These are phyloP conservation scores for Iris macrosiphon DNA, from an alignment of 106 monocot genomes.

Conservation along the genomic window DNA sequence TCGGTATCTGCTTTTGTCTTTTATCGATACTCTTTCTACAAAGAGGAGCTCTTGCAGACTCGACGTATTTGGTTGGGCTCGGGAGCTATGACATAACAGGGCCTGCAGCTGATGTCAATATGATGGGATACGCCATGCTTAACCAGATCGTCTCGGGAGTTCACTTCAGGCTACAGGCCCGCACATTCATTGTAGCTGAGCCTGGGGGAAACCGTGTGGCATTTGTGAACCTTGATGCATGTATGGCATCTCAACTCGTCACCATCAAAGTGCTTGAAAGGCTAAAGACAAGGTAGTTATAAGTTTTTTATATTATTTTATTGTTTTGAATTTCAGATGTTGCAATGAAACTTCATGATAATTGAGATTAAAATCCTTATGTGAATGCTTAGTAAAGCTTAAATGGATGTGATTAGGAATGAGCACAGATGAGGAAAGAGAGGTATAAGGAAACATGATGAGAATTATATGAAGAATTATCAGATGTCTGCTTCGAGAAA, in stretches of 20 bases:
- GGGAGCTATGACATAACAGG: conserved; percentile 78
- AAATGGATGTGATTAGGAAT: no score
- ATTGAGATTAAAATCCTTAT: no score
- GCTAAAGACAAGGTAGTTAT: conserved; percentile 58
- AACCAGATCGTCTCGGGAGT: conserved; percentile 51
- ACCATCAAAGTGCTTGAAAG: conserved; percentile 79
- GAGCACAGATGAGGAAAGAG: no score
- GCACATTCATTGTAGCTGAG: conserved; percentile 61
- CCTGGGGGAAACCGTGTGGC: conserved; percentile 45
- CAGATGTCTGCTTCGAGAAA: no score
- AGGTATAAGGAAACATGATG: no score
- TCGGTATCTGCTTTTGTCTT: conserved; percentile 13
- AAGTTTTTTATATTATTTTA: neutral
- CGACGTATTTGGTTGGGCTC: conserved; percentile 54
- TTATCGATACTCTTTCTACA: conserved; percentile 16
- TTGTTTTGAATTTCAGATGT: no score
- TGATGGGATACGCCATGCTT: conserved; percentile 71
- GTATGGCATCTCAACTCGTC: conserved; percentile 92
- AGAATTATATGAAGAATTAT: no score
- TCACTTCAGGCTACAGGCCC: conserved; percentile 66
- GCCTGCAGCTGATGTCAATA: conserved; percentile 73
- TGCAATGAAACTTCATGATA: no score
- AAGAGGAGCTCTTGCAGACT: conserved; percentile 20
- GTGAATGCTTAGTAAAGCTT: no score
- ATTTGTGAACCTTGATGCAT: conserved; percentile 92